Evolutionary conservation across 1,284 basidiomycete species (phyloP).

Genomic region (Phylloporus sp.): DNA sequence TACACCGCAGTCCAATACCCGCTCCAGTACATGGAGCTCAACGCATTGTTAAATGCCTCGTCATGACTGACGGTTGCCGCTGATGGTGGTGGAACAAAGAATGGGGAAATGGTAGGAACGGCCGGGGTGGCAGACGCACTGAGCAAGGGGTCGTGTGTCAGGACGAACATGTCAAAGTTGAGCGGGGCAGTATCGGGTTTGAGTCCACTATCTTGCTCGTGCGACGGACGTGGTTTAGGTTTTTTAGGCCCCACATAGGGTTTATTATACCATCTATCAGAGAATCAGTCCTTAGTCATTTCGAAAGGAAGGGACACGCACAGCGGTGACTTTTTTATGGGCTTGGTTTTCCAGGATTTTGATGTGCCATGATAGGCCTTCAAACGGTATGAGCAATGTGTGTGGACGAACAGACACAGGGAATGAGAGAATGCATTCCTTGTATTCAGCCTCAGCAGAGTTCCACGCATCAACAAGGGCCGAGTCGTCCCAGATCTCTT

Average conservation of each 20-base stretch:
- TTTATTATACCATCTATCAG: constrained; percentile 72
- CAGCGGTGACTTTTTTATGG: constrained; percentile 72
- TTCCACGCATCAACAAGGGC: constrained; percentile 82
- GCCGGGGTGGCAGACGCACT: constrained; percentile 19
- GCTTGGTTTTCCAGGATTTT: constrained; percentile 72
- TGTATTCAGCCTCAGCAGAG: constrained; percentile 77
- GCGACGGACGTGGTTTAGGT: constrained; percentile 1
- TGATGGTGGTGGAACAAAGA: constrained; percentile 36
- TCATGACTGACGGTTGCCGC: constrained; percentile 57
- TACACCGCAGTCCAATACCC: constrained; percentile 86
- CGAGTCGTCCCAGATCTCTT: constrained; percentile 84
- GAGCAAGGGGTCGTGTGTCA: constrained; percentile 65
- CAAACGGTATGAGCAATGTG: constrained; percentile 6
- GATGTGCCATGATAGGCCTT: constrained; percentile 70
- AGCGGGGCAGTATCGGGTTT: constrained; percentile 58
- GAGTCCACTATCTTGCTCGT: constrained; percentile 3
- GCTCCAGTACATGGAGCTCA: constrained; percentile 80
- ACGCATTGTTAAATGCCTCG: constrained; percentile 73
- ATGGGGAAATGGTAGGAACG: constrained; percentile 16
- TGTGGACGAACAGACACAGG: background rate
- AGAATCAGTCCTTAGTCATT: background rate
- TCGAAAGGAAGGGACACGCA: constrained; percentile 39
- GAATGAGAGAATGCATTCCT: constrained; percentile 47
- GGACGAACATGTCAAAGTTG: constrained; percentile 71
- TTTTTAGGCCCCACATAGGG: constrained; percentile 45